Conservation (phyloP, 495 filamentous ascomycete species). For the Filosporella fistucella region DNA sequence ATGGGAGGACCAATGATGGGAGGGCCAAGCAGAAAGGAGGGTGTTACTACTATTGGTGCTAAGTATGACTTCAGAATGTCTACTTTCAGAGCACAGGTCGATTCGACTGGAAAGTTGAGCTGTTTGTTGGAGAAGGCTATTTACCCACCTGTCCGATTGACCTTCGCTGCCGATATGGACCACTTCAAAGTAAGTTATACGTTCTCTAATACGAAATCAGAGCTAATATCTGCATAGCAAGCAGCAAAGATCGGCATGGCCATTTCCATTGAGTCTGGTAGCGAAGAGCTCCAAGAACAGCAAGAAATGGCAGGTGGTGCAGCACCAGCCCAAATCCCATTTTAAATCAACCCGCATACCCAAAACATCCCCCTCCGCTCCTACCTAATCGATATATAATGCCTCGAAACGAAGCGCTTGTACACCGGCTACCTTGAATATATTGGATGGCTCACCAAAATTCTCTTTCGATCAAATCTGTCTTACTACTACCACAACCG, state of each 20-base stretch:
- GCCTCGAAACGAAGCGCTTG: conserved; percentile 11
- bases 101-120: conserved; percentile 88
- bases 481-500: conserved; percentile 22
- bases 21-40: conserved; percentile 65
- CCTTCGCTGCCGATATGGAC: conserved; percentile 96
- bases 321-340: conserved; percentile 49
- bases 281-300: conserved; percentile 88
- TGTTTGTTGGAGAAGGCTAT: conserved; percentile 94
- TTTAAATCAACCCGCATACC: conserved; percentile 34
- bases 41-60: conserved; percentile 83
- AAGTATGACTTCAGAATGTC: conserved; percentile 98
- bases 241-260: conserved; percentile 90
- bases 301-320: conserved; percentile 57
- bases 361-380: conserved; percentile 21
- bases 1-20: conserved; percentile 57
- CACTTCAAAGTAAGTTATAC: conserved; percentile 75
- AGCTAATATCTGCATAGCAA: conserved; percentile 56
- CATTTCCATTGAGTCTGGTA: conserved; percentile 85
- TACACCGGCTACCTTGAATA: conserved; percentile 11
- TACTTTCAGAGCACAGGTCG: conserved; percentile 91
- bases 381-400: conserved; percentile 23
- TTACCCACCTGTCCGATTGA: conserved; percentile 81
- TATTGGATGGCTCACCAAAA: conserved; percentile 16
- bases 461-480: conserved; percentile 18
- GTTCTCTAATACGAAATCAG: not conserved